Conservation (phyloP, 345 rosid species). For the Salix udensis region DNA sequence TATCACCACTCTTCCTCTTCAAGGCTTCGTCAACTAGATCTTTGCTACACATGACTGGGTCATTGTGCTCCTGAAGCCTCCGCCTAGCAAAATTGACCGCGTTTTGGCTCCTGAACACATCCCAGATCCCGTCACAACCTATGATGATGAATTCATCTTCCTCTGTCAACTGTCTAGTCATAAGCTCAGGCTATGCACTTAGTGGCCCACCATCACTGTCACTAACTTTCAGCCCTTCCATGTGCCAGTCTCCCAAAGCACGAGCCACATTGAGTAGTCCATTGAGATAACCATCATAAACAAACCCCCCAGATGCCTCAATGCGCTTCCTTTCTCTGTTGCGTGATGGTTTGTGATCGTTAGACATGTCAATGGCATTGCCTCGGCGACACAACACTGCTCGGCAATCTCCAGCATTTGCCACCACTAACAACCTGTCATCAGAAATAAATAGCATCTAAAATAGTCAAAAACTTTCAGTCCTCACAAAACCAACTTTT, state of each 20-base stretch:
- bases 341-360: slow-evolving; percentile 80
- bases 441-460: slow-evolving; percentile 10
- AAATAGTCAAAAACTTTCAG: not conserved
- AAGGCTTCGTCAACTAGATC: slow-evolving; percentile 77
- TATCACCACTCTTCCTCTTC: slow-evolving; percentile 86
- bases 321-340: slow-evolving; percentile 58
- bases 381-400: slow-evolving; percentile 81
- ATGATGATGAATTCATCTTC: slow-evolving; percentile 86
- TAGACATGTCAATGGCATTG: slow-evolving; percentile 78
- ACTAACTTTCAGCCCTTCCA: slow-evolving; percentile 74
- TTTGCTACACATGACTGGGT: slow-evolving; percentile 65
- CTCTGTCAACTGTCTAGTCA: slow-evolving; percentile 43
- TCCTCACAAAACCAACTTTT: not conserved
- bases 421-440: slow-evolving; percentile 69
- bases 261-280: slow-evolving; percentile 83
- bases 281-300: slow-evolving; percentile 69
- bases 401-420: slow-evolving; percentile 89
- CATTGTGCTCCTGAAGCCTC: slow-evolving; percentile 78
- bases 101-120: slow-evolving; percentile 81
- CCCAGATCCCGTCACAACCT: slow-evolving; percentile 93
- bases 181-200: slow-evolving; percentile 80
- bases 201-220: slow-evolving; percentile 62
- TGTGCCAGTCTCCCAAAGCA: slow-evolving; percentile 88
- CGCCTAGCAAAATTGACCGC: slow-evolving; percentile 86
- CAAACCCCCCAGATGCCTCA: slow-evolving; percentile 67